These are phyloP conservation scores for Cutaneotrichosporon cutaneum DNA, from an alignment of 1,284 basidiomycete genomes.

Conservation along the genomic window DNA sequence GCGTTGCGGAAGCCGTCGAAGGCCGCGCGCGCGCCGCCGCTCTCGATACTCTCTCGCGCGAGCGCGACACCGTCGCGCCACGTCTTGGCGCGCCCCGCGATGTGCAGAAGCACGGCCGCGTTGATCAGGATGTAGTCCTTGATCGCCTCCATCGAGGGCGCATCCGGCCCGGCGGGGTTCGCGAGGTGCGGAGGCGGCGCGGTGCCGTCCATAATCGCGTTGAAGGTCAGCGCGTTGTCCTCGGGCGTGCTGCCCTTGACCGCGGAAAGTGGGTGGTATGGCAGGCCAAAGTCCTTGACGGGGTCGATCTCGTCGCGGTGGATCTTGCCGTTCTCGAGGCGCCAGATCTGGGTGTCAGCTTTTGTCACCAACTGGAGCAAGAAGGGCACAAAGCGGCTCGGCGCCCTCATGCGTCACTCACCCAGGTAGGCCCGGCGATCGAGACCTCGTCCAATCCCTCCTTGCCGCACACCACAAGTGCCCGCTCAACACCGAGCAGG, in stretches of 20 bases:
- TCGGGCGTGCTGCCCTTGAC: slow-evolving; percentile 71
- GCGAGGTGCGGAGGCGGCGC: slow-evolving; percentile 46
- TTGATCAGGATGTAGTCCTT: slow-evolving; percentile 83
- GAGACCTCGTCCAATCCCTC: slow-evolving; percentile 94
- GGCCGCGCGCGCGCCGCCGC: slow-evolving; percentile 73
- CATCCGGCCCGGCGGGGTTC: slow-evolving; percentile 54
- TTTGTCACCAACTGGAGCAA: slow-evolving; percentile 17
- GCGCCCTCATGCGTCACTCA: no score
- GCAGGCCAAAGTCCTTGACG: slow-evolving; percentile 66
- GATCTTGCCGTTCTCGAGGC: slow-evolving; percentile 53
- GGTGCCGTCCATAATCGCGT: slow-evolving; percentile 55
- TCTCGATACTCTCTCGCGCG: slow-evolving; percentile 69
- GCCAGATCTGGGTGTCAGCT: slow-evolving; percentile 53
- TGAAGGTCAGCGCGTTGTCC: slow-evolving; percentile 61
- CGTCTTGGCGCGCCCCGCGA: slow-evolving; percentile 69
- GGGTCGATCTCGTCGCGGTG: slow-evolving; percentile 53
- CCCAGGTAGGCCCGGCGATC: slow-evolving; percentile 83
- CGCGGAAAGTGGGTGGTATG: slow-evolving; percentile 63
- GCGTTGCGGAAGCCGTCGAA: slow-evolving; percentile 60
- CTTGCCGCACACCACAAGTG: slow-evolving; percentile 88
- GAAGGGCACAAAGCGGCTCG: neutral
- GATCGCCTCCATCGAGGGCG: slow-evolving; percentile 60
- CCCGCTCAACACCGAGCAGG: slow-evolving; percentile 65
- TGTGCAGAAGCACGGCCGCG: slow-evolving; percentile 74
- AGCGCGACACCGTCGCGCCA: slow-evolving; percentile 70